phyloP scores from a whole-genome alignment of 2,329 filamentous ascomycete species.

The Septoria petroselini region DNA sequence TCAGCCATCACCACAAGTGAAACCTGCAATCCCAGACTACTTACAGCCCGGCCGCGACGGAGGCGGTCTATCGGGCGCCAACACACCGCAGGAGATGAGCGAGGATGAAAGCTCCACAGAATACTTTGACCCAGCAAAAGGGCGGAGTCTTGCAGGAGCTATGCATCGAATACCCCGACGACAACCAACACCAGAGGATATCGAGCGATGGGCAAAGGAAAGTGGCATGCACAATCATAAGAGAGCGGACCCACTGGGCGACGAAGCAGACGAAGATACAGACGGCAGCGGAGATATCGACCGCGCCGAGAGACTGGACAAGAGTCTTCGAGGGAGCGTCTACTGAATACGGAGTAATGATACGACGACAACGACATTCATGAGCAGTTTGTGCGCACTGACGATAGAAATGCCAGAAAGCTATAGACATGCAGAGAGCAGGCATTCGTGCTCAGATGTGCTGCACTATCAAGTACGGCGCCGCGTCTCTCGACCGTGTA shows the following conservation, averaged over 20 bases:
- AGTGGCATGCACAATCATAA: constrained; percentile 48
- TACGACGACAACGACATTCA: no score
- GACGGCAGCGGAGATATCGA: constrained; percentile 24
- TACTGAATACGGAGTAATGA: constrained; percentile 24
- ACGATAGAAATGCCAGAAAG: no score
- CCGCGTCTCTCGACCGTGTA: no score
- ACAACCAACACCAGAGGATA: constrained; percentile 39
- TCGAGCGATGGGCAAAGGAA: constrained; percentile 45
- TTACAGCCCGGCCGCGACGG: constrained; percentile 36
- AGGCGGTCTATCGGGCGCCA: constrained; percentile 35
- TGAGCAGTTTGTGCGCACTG: no score
- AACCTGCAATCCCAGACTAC: constrained; percentile 18
- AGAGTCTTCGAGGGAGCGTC: constrained; percentile 34
- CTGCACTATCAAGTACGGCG: no score
- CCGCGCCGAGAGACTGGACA: constrained; percentile 31
- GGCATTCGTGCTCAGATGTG: no score
- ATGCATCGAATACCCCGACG: constrained; percentile 47
- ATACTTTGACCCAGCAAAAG: constrained; percentile 35
- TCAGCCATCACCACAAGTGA: constrained; percentile 15
- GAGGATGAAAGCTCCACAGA: constrained; percentile 33
- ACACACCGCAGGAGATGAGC: constrained; percentile 42
- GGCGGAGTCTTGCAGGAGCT: constrained; percentile 37
- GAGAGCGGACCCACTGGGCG: constrained; percentile 47
- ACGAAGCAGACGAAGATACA: constrained; percentile 34
- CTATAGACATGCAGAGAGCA: no score